phyloP scores from a whole-genome alignment of 202 grass and related monocot species.

The Musa balbisiana region DNA sequence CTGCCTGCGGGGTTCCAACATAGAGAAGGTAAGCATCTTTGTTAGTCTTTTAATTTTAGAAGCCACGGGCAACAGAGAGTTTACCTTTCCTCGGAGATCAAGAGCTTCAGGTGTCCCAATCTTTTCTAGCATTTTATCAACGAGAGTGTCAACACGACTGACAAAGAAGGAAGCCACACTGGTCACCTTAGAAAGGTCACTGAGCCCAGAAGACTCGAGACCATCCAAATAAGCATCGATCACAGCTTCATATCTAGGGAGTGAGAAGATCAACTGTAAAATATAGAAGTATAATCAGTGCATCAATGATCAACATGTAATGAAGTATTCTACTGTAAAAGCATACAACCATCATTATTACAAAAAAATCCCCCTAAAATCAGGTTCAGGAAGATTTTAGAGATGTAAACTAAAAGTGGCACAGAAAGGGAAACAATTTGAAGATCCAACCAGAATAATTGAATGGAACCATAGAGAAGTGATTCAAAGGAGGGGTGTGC shows the following conservation, averaged over 20 bases:
- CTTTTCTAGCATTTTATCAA: constrained; percentile 97
- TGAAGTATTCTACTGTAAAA: neutral
- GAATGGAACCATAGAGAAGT: neutral
- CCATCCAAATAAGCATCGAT: constrained; percentile 97
- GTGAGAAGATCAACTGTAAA: constrained; percentile 88
- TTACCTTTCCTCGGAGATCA: constrained; percentile 83
- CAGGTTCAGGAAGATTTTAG: neutral
- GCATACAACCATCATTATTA: neutral
- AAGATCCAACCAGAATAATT: no score
- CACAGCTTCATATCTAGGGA: constrained; percentile 89
- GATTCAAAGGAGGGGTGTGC: no score
- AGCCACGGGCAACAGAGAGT: neutral
- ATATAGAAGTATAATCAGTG: constrained; percentile 20
- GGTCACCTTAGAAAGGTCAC: constrained; percentile 78
- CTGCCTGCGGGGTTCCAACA: constrained; percentile 50
- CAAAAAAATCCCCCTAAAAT: no score
- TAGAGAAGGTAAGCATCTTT: neutral
- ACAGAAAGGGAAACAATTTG: no score
- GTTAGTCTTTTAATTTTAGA: neutral
- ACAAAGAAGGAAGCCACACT: constrained; percentile 99
- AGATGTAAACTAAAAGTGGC: neutral
- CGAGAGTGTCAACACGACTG: constrained; percentile 76
- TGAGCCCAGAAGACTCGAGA: constrained; percentile 84
- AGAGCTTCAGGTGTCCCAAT: constrained; percentile 94
- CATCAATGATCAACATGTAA: constrained; percentile 18